A percentile compares a stretch with the other conserved stretches of the same genome.
Evolutionary conservation across 1,284 basidiomycete species (phyloP).

Genomic region (Mycosarcoma maydis): DNA sequence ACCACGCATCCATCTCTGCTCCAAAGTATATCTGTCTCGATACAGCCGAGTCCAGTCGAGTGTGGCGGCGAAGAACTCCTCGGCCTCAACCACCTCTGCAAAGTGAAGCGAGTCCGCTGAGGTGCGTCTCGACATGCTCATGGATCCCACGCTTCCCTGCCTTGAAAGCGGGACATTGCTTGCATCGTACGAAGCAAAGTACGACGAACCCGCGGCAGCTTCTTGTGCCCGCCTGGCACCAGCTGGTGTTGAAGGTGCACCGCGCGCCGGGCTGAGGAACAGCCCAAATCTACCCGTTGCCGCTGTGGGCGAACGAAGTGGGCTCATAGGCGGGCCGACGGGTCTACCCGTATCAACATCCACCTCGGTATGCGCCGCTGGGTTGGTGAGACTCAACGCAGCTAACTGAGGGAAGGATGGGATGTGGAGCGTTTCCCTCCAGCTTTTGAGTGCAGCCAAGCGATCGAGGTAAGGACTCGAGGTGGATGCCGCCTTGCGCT

Average conservation of each 20-base stretch:
- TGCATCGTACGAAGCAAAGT: conserved; percentile 5
- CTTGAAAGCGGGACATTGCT: conserved; percentile 7
- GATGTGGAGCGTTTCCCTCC: conserved; percentile 47
- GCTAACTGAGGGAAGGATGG: conserved; percentile 33
- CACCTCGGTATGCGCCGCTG: conserved; percentile 1
- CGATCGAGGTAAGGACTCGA: conserved; percentile 25
- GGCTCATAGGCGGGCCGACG: conserved; percentile 13
- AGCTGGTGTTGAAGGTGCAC: conserved; percentile 24
- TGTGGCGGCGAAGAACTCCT: conserved; percentile 35
- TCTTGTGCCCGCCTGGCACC: conserved; percentile 34
- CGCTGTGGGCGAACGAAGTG: conserved; percentile 34
- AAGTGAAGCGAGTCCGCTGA: conserved; percentile 17
- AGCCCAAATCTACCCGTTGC: conserved; percentile 35
- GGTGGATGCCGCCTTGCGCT: conserved; percentile 8
- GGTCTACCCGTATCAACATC: conserved; percentile 21
- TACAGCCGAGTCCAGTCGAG: conserved; percentile 41
- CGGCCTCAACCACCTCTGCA: conserved; percentile 27
- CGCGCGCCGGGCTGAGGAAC: conserved; percentile 30
- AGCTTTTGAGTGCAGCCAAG: conserved; percentile 30
- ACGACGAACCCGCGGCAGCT: conserved; percentile 10
- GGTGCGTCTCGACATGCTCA: conserved; percentile 6
- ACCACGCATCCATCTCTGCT: conserved; percentile 34
- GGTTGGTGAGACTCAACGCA: conserved; percentile 6
- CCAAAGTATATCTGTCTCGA: conserved; percentile 26
- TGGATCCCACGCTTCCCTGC: conserved; percentile 14